A percentile compares a stretch with the other conserved stretches of the same genome.
Conservation (phyloP, 2,329 filamentous ascomycete species). For the Allantophomopsis lycopodina region DNA sequence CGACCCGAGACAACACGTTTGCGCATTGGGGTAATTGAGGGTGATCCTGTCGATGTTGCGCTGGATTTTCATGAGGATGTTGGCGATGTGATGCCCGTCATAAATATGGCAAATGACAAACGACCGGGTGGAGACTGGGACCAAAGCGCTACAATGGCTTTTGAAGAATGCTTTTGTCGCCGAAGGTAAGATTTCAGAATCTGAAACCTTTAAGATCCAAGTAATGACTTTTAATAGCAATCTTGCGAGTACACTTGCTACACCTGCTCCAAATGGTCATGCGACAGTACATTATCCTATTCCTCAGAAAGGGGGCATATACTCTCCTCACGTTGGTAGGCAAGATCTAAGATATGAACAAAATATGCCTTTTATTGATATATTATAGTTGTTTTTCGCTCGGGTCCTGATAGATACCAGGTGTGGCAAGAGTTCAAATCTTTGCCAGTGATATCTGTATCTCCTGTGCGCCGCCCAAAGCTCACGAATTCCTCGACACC, state of each 20-base stretch:
- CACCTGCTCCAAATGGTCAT: conserved; percentile 36
- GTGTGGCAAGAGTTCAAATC: conserved; percentile 37
- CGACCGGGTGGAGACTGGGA: conserved; percentile 73
- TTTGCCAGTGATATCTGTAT: conserved; percentile 61
- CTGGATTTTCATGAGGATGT: conserved; percentile 35
- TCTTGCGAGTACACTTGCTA: conserved; percentile 53
- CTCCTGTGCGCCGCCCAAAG: conserved; percentile 61
- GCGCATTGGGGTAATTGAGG: conserved; percentile 27
- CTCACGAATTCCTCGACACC: conserved; percentile 46
- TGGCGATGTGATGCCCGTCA: conserved; percentile 20
- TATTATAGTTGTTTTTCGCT: conserved; percentile 50
- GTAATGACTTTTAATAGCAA: conserved; percentile 22
- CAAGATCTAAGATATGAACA: conserved; percentile 3
- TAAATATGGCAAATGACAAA: conserved; percentile 66
- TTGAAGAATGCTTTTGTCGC: conserved; percentile 56
- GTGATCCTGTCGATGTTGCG: conserved; percentile 46
- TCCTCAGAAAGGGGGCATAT: conserved; percentile 53
- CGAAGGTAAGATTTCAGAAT: background rate
- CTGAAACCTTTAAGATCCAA: too few relatives aligned
- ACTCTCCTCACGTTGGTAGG: conserved; percentile 53
- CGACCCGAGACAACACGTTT: conserved; percentile 3
- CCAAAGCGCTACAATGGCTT: conserved; percentile 34
- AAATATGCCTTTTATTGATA: background rate
- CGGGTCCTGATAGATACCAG: conserved; percentile 50
- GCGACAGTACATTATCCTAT: conserved; percentile 52